Evolutionary conservation across 345 rosid species (phyloP).

Genomic region (Tarenaya hassleriana): DNA sequence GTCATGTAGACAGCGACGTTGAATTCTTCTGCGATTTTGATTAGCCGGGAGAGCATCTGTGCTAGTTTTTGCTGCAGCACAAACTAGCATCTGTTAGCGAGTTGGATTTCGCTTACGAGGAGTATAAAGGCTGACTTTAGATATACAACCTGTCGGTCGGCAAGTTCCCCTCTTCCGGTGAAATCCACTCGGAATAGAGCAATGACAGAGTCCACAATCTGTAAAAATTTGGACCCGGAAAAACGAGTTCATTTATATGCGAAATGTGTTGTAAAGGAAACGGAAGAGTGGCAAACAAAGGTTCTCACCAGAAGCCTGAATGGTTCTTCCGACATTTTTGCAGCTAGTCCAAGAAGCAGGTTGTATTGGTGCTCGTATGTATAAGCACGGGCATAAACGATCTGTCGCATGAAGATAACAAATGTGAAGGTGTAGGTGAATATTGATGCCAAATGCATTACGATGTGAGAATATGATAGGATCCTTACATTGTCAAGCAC

Average conservation of each 20-base stretch:
- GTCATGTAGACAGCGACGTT: slow-evolving; percentile 91
- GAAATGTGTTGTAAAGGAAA: neutral
- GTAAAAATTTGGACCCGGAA: slow-evolving; percentile 18
- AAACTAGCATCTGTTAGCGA: slow-evolving; percentile 14
- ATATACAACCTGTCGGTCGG: slow-evolving; percentile 63
- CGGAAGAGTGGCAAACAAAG: slow-evolving; percentile 4
- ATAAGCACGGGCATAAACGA: slow-evolving; percentile 87
- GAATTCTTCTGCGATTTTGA: slow-evolving; percentile 88
- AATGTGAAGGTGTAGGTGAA: neutral
- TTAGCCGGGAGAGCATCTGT: slow-evolving; percentile 78
- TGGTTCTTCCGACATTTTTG: slow-evolving; percentile 95
- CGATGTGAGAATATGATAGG: slow-evolving; percentile 4
- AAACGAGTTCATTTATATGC: slow-evolving; percentile 6
- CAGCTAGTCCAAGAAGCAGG: slow-evolving; percentile 88
- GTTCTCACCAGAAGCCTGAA: slow-evolving; percentile 60
- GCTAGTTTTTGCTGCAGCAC: slow-evolving; percentile 83
- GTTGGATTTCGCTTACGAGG: neutral
- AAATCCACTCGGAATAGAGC: slow-evolving; percentile 84
- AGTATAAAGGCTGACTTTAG: neutral
- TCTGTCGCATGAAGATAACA: slow-evolving; percentile 41
- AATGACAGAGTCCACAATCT: slow-evolving; percentile 82
- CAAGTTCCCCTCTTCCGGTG: slow-evolving; percentile 91
- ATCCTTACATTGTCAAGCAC: slow-evolving; percentile 82
- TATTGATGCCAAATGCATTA: neutral
- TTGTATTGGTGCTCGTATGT: slow-evolving; percentile 83